phyloP scores from a whole-genome alignment of 2,329 filamentous ascomycete species.

The Phyllosticta capitalensis region DNA sequence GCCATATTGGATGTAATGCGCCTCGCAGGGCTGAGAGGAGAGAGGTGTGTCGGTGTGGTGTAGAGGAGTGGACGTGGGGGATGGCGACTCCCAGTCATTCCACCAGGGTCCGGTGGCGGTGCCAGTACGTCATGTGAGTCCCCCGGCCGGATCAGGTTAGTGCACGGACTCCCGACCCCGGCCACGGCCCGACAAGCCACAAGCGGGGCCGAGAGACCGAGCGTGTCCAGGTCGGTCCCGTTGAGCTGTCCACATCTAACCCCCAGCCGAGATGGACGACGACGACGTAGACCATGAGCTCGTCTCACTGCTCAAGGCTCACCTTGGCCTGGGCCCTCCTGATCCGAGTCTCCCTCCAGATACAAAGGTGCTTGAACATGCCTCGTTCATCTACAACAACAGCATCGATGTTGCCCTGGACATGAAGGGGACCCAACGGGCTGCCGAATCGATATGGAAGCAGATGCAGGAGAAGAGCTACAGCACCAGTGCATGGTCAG shows the following conservation, averaged over 20 bases:
- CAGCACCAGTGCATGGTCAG: constrained; percentile 75
- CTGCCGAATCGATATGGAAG: constrained; percentile 67
- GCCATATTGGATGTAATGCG: constrained; percentile 23
- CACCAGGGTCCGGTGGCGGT: background rate
- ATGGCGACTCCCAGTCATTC: background rate
- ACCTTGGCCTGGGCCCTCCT: constrained; percentile 52
- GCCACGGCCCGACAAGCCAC: background rate
- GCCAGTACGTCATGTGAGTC: background rate
- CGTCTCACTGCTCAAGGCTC: constrained; percentile 73
- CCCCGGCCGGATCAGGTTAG: background rate
- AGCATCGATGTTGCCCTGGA: constrained; percentile 86
- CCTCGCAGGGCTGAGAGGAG: constrained; percentile 7
- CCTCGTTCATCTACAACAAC: constrained; percentile 84
- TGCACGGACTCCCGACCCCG: background rate
- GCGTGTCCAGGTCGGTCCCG: background rate
- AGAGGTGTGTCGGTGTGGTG: background rate
- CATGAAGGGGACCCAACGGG: constrained; percentile 70
- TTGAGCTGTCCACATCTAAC: constrained; percentile 13
- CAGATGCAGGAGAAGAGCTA: constrained; percentile 79
- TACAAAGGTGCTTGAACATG: constrained; percentile 71
- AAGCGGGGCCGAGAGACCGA: background rate
- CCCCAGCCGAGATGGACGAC: constrained; percentile 58
- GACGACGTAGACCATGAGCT: constrained; percentile 86
- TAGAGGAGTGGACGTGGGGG: background rate
- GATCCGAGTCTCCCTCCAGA: constrained; percentile 52